Evolutionary conservation across 352 stramenopile species (phyloP), one percentile per base, ranked within the genome.

Genomic region (Pythium apleroticum): DNA sequence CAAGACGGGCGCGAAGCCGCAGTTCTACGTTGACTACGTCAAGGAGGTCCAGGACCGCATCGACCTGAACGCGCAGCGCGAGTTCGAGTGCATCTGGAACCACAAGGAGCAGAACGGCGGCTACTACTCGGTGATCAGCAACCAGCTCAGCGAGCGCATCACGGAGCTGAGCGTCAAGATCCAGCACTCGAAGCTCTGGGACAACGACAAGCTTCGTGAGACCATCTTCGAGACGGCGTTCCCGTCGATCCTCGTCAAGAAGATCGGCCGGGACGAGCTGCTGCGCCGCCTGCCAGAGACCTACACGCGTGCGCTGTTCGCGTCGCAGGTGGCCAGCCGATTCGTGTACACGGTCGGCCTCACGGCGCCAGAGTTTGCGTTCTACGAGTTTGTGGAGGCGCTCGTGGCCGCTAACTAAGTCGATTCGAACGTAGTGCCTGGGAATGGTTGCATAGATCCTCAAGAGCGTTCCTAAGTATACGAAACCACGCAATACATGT

Each of bases 11-110:
- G 73, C 76, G 57, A 78, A 74, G 57, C 84, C 86, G 25, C 65
- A 66, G 37, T 95, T 95, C 67, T 95, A 95, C 73, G 73, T 73
- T 25, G 78, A 73, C 45, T 93, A 95, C 69, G 86, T 95, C 33
- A 77, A 76, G 48, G 86, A 95, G 57, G 86, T 95, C 58, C 82
- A 93, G 66, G 73, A 73, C 59, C 82, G 84, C 55, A 93, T 95
- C 50, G 84, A 92, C 71, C 45, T 86, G 52, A 95, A 95, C 69
- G 86, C 86, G 1, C 73, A 80, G 60, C 80, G 72, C 20, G 86
- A 95, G 69, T 95, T 93, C 41, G 86, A 95, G 69, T 95, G 86
- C 74, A 86, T 95, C 65, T 95, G 86, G 86, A 72, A 72, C 24
- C 80, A 91, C 56, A 83, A 95, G 71, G 76, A 91, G 69, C 75